These are phyloP conservation scores for Boletus subparvulus DNA, from an alignment of 768 basidiomycete species.

Conservation along the genomic window DNA sequence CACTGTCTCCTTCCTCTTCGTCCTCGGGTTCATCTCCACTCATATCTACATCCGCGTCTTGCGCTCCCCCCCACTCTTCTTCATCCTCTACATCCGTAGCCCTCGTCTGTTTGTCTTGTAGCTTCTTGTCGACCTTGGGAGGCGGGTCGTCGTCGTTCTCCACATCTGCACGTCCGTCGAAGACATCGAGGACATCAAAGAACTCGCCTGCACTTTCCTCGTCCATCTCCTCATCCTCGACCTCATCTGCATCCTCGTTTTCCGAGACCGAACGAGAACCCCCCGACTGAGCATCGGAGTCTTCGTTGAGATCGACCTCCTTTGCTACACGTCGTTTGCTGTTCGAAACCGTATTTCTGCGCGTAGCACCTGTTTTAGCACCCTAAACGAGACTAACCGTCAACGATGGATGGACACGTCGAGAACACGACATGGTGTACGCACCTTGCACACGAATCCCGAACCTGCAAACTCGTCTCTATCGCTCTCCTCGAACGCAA, in stretches of 20 bases:
- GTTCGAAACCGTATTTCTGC: constrained; percentile 25
- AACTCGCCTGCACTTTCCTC: constrained; percentile 54
- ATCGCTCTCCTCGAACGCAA: constrained; percentile 79
- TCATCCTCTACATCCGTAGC: constrained; percentile 46
- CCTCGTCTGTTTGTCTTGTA: constrained; percentile 46
- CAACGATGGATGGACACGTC: not conserved
- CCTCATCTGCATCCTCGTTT: constrained; percentile 32
- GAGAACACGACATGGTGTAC: not conserved
- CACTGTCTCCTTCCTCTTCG: constrained; percentile 35
- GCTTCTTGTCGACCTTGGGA: constrained; percentile 10
- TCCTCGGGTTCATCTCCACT: constrained; percentile 39
- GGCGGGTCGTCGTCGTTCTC: constrained; percentile 9
- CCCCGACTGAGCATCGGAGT: constrained; percentile 35
- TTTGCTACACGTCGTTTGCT: constrained; percentile 36
- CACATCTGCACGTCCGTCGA: constrained; percentile 58
- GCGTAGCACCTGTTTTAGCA: constrained; percentile 19
- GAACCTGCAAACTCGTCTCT: constrained; percentile 77
- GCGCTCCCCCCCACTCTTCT: constrained; percentile 28
- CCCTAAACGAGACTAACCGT: constrained; percentile 9
- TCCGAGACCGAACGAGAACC: constrained; percentile 19
- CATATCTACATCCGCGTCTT: constrained; percentile 28
- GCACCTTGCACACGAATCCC: constrained; percentile 31
- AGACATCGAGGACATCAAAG: constrained; percentile 62
- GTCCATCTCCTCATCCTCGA: constrained; percentile 45
- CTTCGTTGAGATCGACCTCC: constrained; percentile 69